Base-by-base conservation (phyloP, 192 early-diverging fungal genomes). In the Coemansia sp. region DNA sequence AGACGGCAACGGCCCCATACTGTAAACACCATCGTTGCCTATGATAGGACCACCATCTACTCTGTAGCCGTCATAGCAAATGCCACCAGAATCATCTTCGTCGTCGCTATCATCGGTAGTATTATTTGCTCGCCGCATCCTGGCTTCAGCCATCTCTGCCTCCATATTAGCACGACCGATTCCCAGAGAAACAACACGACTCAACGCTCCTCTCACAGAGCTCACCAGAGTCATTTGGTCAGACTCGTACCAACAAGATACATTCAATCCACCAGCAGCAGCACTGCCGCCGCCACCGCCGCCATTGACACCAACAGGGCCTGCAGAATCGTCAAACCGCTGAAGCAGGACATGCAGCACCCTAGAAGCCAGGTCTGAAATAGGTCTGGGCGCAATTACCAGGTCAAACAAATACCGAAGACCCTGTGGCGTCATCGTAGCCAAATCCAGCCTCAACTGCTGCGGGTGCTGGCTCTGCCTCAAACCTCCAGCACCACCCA, bases 361-460 rank as follows among this genome's bases (percentile, higher is more conserved):
- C 33, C 50, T 60, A 5, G 64, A 64, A 3, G 71, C 71, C 4
- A 26, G 13, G 23, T 74, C 71, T 0, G 71, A 67, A 9, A 74
- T 53, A 1, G 71, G 64, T 3, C 55, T 45, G 3, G 71, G 55
- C 1, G 67, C 71, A 9, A 67, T 55, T 2, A 66, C 27, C 29
- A 74, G 44, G 23, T 59, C 71, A 39, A 74, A 62, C 29, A 74
- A 39, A 13, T 67, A 60, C 7, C 43, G 50, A 9, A 74, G 30
- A 13, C 48, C 40, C 8, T 54, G 43, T 43, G n/a, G n/a, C n/a
- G n/a, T n/a, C n/a, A 53, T 51, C 53, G 67, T 63, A 9, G 69
- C 41, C 4, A 58, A 2, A 9, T 74, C 60, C 13, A 62, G 27
- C 0, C 58, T 32, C 39, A 57, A 17, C n/a, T 24, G 35, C 13